A percentile compares a stretch with the other conserved stretches of the same genome.
Conservation (phyloP, 352 stramenopile genomes). For the Detonula confervacea region DNA sequence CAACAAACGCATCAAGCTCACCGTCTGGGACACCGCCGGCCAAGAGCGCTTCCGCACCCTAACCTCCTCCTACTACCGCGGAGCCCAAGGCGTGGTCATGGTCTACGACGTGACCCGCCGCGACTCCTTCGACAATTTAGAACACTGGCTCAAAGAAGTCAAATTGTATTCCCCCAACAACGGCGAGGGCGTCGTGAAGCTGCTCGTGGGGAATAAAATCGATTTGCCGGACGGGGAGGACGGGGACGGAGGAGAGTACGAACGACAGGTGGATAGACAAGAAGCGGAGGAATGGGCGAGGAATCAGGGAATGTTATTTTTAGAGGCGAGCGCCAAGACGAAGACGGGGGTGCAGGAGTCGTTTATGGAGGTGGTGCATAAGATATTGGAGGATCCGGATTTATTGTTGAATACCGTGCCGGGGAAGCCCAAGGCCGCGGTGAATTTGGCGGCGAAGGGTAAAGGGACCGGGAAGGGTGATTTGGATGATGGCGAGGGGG, state of each 20-base stretch:
- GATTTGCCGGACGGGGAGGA: constrained; percentile 82
- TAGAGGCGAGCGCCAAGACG: constrained; percentile 97
- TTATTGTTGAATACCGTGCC: constrained; percentile 67
- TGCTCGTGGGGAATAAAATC: constrained; percentile 97
- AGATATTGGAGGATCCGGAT: constrained; percentile 90
- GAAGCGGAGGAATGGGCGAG: constrained; percentile 95
- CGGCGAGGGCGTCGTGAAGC: constrained; percentile 95
- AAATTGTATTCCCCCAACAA: constrained; percentile 95
- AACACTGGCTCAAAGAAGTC: constrained; percentile 97
- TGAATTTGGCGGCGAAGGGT: constrained; percentile 45
- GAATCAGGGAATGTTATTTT: constrained; percentile 97
- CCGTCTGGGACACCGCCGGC: constrained; percentile 98
- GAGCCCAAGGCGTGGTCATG: constrained; percentile 97
- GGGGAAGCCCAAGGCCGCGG: constrained; percentile 52
- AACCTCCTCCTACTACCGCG: constrained; percentile 97
- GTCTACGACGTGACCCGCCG: constrained; percentile 96
- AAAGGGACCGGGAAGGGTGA: constrained; percentile 7
- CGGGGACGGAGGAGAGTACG: constrained; percentile 59
- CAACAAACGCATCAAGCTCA: constrained; percentile 96
- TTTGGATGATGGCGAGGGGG: constrained; percentile 50
- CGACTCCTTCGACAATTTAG: constrained; percentile 98
- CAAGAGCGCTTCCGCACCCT: constrained; percentile 98
- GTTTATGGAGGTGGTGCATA: constrained; percentile 98
- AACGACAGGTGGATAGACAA: constrained; percentile 90
- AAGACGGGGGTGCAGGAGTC: constrained; percentile 91